These are phyloP conservation scores for Rhodotorula sp. DNA, from an alignment of 1,284 basidiomycete species.

Conservation along the genomic window DNA sequence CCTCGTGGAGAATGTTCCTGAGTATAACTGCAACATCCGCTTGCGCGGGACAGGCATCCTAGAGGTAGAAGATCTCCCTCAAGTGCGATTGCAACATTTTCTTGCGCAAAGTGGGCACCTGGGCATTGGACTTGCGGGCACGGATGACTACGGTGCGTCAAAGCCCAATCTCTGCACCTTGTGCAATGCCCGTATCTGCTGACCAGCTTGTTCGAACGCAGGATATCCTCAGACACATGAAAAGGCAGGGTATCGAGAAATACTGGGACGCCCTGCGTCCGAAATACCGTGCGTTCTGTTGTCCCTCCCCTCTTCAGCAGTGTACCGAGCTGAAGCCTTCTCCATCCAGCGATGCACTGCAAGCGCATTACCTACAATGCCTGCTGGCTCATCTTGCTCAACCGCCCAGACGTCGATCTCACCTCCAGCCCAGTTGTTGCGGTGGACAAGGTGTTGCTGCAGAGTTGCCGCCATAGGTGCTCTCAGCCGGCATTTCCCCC, in stretches of 20 bases:
- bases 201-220: constrained; percentile 33
- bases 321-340: too few species aligned
- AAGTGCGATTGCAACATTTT: too few species aligned
- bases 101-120: too few species aligned
- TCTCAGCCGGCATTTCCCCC: too few species aligned
- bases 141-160: constrained; percentile 14
- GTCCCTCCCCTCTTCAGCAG: background rate
- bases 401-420: constrained; percentile 60
- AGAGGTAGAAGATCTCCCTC: too few species aligned
- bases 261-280: constrained; percentile 58
- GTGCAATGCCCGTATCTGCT: background rate
- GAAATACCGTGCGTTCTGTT: constrained; percentile 54
- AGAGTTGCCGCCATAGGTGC: too few species aligned
- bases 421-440: constrained; percentile 56
- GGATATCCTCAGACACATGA: constrained; percentile 57
- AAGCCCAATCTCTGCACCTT: background rate
- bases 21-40: constrained; percentile 24
- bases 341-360: constrained; percentile 52
- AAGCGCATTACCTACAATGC: constrained; percentile 63
- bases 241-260: constrained; percentile 55
- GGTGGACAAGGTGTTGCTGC: constrained; percentile 55
- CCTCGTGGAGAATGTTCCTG: constrained; percentile 55
- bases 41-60: constrained; percentile 23
- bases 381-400: constrained; percentile 58
- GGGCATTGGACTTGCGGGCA: constrained; percentile 11